Base-by-base conservation (phyloP, 257 asterid species). In the Galeopsis tetrahit region DNA sequence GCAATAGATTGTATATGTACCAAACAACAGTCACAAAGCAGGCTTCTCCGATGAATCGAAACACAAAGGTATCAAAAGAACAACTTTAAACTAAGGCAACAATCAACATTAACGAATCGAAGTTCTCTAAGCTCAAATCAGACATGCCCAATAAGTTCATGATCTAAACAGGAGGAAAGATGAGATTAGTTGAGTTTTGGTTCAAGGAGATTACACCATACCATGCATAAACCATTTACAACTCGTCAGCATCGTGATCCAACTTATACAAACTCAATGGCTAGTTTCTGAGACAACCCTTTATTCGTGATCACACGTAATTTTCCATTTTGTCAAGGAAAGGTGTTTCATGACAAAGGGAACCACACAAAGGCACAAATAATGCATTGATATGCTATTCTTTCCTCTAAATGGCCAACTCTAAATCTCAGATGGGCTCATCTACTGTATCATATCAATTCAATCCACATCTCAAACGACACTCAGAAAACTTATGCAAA, bases 301-400 rank as follows among this genome's bases (percentile, higher is more conserved):
- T 71, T 52, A 35, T 56, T 49, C 63, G 5, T n/a, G 40, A 35
- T 68, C 43, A 74, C 61, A 90, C 86, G 10, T 88, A 88, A 92
- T 86, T 86, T 79, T 84, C 90, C 2, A 80, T 86, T 68, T 70
- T 83, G 76, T 86, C 87, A 0, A 83, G 95, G 78, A 86, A 90
- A 5, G 88, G 90, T 17, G 89, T 83, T 74, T 88, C 84, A 67
- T 69, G 80, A 70, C 82, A 82, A 75, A 77, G 72, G 55, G 86
- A 88, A 88, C 69, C 87, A 86, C 43, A 52, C 77, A 46, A 2
- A 46, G 52, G 52, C 56, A 49, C 7, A 49, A 49, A 17, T 79
- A 75, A n/a, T n/a, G n/a, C n/a, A n/a, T n/a, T 11, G 6, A 46
- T 11, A 46, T 13, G 55, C 17, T n/a, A 48, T 48, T 48, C 21